phyloP scores from a whole-genome alignment of 768 basidiomycete species.

The Harrya chromipes region DNA sequence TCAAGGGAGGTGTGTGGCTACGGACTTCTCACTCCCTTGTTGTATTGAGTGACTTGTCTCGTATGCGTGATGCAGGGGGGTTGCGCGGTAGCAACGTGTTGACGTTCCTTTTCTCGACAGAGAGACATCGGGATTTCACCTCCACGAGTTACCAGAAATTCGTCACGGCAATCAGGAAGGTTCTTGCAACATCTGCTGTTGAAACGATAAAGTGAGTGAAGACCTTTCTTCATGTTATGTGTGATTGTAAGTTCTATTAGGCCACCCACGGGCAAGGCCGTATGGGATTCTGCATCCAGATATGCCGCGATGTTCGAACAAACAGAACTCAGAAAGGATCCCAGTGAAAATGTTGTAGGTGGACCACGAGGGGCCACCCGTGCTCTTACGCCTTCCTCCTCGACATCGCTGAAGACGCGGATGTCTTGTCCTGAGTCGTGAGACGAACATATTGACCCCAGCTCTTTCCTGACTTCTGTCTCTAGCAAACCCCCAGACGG shows the following conservation, averaged over 20 bases:
- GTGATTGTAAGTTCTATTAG: constrained; percentile 11
- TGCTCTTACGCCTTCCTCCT: constrained; percentile 18
- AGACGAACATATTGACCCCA: background rate
- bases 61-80: constrained; percentile 14
- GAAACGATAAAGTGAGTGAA: constrained; percentile 15
- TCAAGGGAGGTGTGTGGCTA: constrained; percentile 23
- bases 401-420: constrained; percentile 15
- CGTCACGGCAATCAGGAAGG: constrained; percentile 9
- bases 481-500: constrained; percentile 12
- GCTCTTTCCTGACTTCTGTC: constrained; percentile 1
- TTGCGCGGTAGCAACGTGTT: constrained; percentile 4
- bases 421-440: constrained; percentile 13
- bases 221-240: background rate
- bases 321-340: constrained; percentile 1
- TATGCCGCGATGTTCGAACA: constrained; percentile 16
- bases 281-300: constrained; percentile 15
- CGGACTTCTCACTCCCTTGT: background rate
- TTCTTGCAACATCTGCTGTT: background rate
- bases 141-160: constrained; percentile 22
- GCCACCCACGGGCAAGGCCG: constrained; percentile 2
- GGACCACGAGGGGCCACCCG: background rate
- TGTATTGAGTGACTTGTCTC: background rate
- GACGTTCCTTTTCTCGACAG: constrained; percentile 23
- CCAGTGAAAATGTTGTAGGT: background rate
- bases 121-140: constrained; percentile 15